Base-by-base conservation (phyloP, 164 flowering plant genomes). In the Macadamia tetraphylla region DNA sequence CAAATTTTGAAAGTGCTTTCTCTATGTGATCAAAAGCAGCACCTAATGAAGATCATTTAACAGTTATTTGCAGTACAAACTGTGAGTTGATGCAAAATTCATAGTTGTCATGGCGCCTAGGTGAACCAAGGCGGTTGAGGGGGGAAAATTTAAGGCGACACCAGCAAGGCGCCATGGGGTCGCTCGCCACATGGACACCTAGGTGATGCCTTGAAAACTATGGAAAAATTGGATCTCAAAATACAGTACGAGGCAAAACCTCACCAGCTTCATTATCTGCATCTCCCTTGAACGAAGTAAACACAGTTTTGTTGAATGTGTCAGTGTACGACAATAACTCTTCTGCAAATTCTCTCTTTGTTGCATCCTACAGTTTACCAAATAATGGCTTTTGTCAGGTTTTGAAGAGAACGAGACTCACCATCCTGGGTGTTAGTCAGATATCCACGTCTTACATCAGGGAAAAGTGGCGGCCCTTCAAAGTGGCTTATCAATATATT, bases 381-480 rank as follows among this genome's bases (percentile, higher is more conserved):
- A 46, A 8, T 1, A 18, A 42, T 3, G 15, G 13, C n/a, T 48
- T 59, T 1, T 32, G 31, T 67, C n/a, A 53, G 7, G 55, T 30
- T 14, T 18, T 43, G 49, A 60, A 58, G 52, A 53, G 13, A 42
- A 29, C 59, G 23, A 40, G 52, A 58, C 17, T 48, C 31, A 31
- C 8, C 32, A 18, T 6, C 29, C 29, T 23, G 13, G 9, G 30
- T 31, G 3, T 43, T 8, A 64, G 9, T 52, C 49, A 31, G 23
- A 4, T 32, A 8, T 44, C 13, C 8, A 29, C 53, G 60, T 61
- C 86, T 86, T 86, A 90, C 98, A 57, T 83, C 79, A 63, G 98
- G 92, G 46, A 79, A 66, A 67, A 90, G 90, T 48, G 82, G 51
- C 40, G 96, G 96, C 53, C 96, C 98, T 73, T 86, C 89, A 71